These are phyloP conservation scores for Castanea crenata DNA, from an alignment of 306 rosid genomes.

Conservation along the genomic window DNA sequence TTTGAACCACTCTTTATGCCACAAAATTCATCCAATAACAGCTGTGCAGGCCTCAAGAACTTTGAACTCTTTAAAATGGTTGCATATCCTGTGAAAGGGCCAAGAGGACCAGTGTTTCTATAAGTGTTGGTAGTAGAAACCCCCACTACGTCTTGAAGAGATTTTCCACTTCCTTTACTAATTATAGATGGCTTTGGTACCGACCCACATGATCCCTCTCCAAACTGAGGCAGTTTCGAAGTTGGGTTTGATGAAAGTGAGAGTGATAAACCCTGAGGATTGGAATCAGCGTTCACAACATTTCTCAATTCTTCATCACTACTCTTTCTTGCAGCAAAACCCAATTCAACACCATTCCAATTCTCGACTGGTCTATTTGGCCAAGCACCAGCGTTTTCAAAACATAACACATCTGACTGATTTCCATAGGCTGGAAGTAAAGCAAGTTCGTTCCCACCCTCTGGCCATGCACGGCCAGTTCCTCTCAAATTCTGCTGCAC, in stretches of 20 bases:
- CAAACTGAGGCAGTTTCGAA: slow-evolving; percentile 37
- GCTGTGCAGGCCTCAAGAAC: slow-evolving; percentile 73
- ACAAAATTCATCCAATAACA: slow-evolving; percentile 64
- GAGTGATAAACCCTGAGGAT: slow-evolving; percentile 70
- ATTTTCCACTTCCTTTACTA: slow-evolving; percentile 51
- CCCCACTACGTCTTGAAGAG: slow-evolving; percentile 55
- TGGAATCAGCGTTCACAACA: slow-evolving; percentile 35
- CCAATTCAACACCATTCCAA: slow-evolving; percentile 26
- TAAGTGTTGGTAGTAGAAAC: slow-evolving; percentile 38
- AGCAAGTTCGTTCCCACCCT: slow-evolving; percentile 34
- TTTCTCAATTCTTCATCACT: slow-evolving; percentile 24
- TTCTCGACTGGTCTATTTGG: slow-evolving; percentile 24
- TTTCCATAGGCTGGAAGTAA: slow-evolving; percentile 43
- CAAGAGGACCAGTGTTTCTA: slow-evolving; percentile 78
- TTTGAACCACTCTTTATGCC: slow-evolving; percentile 27
- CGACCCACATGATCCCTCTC: slow-evolving; percentile 23
- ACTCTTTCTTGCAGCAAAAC: slow-evolving; percentile 18
- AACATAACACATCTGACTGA: slow-evolving; percentile 34
- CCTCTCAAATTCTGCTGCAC: slow-evolving; percentile 23
- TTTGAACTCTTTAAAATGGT: slow-evolving; percentile 78
- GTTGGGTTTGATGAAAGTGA: slow-evolving; percentile 76
- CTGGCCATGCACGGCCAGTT: slow-evolving; percentile 29
- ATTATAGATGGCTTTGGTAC: slow-evolving; percentile 41
- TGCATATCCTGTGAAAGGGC: slow-evolving; percentile 96
- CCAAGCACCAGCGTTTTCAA: slow-evolving; percentile 40